phyloP scores from a whole-genome alignment of 179 eudicot species.

The Sideroxylon spinosum region DNA sequence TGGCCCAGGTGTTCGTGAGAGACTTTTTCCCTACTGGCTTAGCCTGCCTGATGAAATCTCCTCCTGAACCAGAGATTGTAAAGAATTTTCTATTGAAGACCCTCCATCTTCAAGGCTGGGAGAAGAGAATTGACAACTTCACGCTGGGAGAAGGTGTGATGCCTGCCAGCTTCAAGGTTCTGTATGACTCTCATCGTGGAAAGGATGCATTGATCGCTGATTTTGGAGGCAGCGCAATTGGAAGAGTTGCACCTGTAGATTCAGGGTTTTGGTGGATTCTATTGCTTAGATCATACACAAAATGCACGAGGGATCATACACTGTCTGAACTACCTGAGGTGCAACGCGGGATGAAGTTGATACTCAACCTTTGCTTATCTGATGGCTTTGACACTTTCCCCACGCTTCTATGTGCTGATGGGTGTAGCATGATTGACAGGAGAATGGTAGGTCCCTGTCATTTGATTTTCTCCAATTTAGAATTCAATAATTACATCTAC shows the following conservation, averaged over 20 bases:
- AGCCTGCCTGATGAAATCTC: conserved; percentile 41
- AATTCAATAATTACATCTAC: neutral
- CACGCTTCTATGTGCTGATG: conserved; percentile 49
- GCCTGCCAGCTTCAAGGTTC: conserved; percentile 49
- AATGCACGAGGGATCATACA: conserved; percentile 36
- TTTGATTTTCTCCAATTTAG: neutral
- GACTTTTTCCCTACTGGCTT: conserved; percentile 45
- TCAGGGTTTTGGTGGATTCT: conserved; percentile 62
- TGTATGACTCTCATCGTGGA: conserved; percentile 16
- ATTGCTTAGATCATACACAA: conserved; percentile 38
- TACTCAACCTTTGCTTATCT: conserved; percentile 44
- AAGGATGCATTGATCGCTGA: conserved; percentile 35
- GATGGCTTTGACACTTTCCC: conserved; percentile 64
- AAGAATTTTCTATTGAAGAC: conserved; percentile 44
- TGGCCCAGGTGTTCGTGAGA: conserved; percentile 47
- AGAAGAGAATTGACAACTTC: conserved; percentile 40
- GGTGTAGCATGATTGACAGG: conserved; percentile 54
- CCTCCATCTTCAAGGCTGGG: conserved; percentile 38
- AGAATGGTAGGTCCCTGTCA: conserved; percentile 33
- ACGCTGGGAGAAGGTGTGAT: conserved; percentile 44
- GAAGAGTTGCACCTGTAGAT: conserved; percentile 54
- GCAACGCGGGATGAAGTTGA: conserved; percentile 40
- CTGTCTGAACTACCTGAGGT: conserved; percentile 32
- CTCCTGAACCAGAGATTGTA: conserved; percentile 40
- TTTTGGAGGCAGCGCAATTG: conserved; percentile 45